Conservation (phyloP, 2,329 filamentous ascomycete genomes). For the Neopestalotiopsis rosae region DNA sequence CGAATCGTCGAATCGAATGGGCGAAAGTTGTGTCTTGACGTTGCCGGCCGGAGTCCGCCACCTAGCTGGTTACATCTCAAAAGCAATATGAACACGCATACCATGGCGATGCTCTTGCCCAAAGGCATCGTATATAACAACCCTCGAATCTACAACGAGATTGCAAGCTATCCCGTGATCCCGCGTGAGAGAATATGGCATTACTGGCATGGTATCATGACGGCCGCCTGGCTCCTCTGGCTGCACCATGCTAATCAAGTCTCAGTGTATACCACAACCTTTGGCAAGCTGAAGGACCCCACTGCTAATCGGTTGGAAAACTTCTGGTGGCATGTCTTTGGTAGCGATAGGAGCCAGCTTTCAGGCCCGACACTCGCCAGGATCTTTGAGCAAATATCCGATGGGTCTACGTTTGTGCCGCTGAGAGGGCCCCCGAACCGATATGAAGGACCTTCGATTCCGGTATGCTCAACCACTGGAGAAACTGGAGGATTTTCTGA, state of each 20-base stretch:
- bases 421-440: slow-evolving; percentile 59
- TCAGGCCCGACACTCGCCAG: slow-evolving; percentile 59
- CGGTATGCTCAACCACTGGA: slow-evolving; percentile 45
- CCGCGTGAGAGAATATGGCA: slow-evolving; percentile 58
- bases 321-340: slow-evolving; percentile 71
- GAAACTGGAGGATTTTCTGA: not conserved
- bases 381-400: slow-evolving; percentile 63
- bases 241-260: slow-evolving; percentile 24
- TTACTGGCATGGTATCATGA: slow-evolving; percentile 60
- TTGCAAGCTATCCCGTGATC: slow-evolving; percentile 52
- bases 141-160: too few relatives aligned
- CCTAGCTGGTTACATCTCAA: too few relatives aligned
- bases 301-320: slow-evolving; percentile 67
- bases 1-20: not conserved
- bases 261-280: slow-evolving; percentile 65
- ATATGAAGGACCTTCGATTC: slow-evolving; percentile 50
- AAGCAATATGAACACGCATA: too few relatives aligned
- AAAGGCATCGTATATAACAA: too few relatives aligned
- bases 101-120: too few relatives aligned
- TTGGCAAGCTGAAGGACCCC: slow-evolving; percentile 63
- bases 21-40: too few relatives aligned
- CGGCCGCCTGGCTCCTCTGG: slow-evolving; percentile 20
- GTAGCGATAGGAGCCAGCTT: slow-evolving; percentile 59
- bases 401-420: slow-evolving; percentile 62
- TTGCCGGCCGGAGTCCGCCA: too few relatives aligned